Conservation (phyloP, 192 early-diverging fungal species). For the Umbelopsis ramanniana region DNA sequence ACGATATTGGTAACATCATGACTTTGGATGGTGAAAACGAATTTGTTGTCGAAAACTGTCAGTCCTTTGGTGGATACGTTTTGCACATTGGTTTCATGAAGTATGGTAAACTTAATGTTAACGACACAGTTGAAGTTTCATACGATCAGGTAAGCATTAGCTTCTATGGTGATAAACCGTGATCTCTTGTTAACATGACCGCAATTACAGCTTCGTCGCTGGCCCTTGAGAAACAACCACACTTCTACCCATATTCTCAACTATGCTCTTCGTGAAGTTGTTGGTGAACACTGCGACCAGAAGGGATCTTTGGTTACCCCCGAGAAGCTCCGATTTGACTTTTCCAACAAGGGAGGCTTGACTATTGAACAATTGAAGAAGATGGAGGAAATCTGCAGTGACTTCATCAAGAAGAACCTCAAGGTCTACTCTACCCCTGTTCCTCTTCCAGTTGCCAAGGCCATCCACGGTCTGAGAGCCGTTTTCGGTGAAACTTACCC, state of each 20-base stretch:
- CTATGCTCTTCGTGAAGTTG: constrained; percentile 86
- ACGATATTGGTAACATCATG: constrained; percentile 86
- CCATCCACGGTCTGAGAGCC: constrained; percentile 92
- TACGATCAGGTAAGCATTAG: constrained; percentile 75
- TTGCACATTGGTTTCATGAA: constrained; percentile 95
- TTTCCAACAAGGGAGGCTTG: constrained; percentile 75
- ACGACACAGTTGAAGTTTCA: constrained; percentile 72
- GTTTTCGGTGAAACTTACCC: constrained; percentile 99
- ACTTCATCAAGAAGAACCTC: constrained; percentile 75
- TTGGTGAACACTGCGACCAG: constrained; percentile 85
- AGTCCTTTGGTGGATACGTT: constrained; percentile 94
- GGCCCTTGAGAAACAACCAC: constrained; percentile 95
- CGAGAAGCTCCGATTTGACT: constrained; percentile 98
- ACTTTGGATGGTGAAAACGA: constrained; percentile 84
- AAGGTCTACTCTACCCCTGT: constrained; percentile 86
- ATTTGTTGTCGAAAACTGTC: constrained; percentile 91
- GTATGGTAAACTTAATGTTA: constrained; percentile 78
- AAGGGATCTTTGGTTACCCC: constrained; percentile 95
- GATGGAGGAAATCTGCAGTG: constrained; percentile 79
- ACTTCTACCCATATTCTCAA: constrained; percentile 96
- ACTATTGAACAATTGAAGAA: constrained; percentile 68
- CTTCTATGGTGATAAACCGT: neutral
- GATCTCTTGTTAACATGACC: neutral
- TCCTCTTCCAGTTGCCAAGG: constrained; percentile 75
- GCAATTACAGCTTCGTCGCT: constrained; percentile 68